phyloP scores from a whole-genome alignment of 2,329 filamentous ascomycete species.

The Pyrenophora seminiperda region DNA sequence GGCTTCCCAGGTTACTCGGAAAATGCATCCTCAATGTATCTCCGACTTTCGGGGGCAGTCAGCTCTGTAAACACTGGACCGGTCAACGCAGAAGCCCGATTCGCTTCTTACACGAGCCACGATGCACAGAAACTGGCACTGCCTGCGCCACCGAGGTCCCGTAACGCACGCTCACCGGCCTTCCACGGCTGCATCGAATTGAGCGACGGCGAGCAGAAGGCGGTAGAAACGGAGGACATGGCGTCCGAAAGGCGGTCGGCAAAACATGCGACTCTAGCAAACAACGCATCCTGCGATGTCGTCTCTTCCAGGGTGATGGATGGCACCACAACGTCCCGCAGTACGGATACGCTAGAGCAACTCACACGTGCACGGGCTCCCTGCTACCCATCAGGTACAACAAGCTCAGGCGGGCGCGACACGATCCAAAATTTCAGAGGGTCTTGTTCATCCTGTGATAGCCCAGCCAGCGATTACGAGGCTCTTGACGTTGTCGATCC shows the following conservation, averaged over 20 bases:
- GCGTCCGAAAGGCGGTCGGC: slow-evolving; percentile 25
- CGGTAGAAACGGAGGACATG: slow-evolving; percentile 15
- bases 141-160: slow-evolving; percentile 22
- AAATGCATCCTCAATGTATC: slow-evolving; percentile 18
- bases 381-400: slow-evolving; percentile 2
- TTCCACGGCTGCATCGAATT: slow-evolving; percentile 15
- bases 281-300: slow-evolving; percentile 30
- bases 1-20: slow-evolving; percentile 7
- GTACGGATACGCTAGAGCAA: slow-evolving; percentile 22
- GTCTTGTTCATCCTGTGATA: slow-evolving; percentile 19
- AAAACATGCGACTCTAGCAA: slow-evolving; percentile 32
- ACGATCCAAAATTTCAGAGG: slow-evolving; percentile 1
- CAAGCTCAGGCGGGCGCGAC: slow-evolving; percentile 16
- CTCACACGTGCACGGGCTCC: slow-evolving; percentile 1
- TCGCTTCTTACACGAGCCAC: slow-evolving; percentile 30
- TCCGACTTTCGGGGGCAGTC: slow-evolving; percentile 27
- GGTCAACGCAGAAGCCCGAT: slow-evolving; percentile 19
- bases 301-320: slow-evolving; percentile 13
- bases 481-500: slow-evolving; percentile 26
- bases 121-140: slow-evolving; percentile 25
- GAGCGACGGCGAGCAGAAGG: slow-evolving; percentile 11
- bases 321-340: slow-evolving; percentile 26
- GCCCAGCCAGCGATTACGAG: slow-evolving; percentile 20
- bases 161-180: slow-evolving; percentile 24
- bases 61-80: slow-evolving; percentile 28